Percentiles rank a stretch among this genome's conserved stretches.
Conservation (phyloP, 2,329 filamentous ascomycete species). For the Pezizomycotina sp. region DNA sequence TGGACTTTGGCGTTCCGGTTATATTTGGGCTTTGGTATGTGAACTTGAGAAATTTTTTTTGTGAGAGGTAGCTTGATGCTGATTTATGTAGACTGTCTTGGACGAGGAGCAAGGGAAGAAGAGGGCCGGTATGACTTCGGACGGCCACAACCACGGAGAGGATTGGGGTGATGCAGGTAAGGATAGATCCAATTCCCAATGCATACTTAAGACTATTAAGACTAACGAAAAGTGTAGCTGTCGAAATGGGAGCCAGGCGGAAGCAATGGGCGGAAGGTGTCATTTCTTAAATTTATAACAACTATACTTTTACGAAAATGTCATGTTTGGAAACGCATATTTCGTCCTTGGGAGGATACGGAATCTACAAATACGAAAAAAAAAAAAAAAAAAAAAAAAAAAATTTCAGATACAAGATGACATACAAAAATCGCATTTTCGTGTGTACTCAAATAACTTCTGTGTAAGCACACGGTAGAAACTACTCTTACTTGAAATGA, state of each 20-base stretch:
- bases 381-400: too few relatives aligned
- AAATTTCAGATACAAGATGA: too few relatives aligned
- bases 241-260: conserved; percentile 82
- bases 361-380: too few relatives aligned
- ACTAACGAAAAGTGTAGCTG: conserved; percentile 37
- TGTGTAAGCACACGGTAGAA: too few relatives aligned
- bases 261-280: conserved; percentile 60
- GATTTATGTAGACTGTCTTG: conserved; percentile 53
- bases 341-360: too few relatives aligned
- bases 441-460: too few relatives aligned
- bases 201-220: neutral
- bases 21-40: conserved; percentile 58
- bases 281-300: too few relatives aligned
- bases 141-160: conserved; percentile 80
- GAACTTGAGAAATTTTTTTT: neutral
- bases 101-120: conserved; percentile 74
- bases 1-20: conserved; percentile 76
- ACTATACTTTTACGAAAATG: too few relatives aligned
- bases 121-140: conserved; percentile 55
- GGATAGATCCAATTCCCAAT: neutral
- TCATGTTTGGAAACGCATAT: too few relatives aligned
- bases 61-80: conserved; percentile 4
- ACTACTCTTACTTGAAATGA: too few relatives aligned
- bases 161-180: conserved; percentile 69
- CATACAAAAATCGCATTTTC: too few relatives aligned